Evolutionary conservation across 2,329 filamentous ascomycete species (phyloP).

Genomic region (Penicillium hesseltinei): DNA sequence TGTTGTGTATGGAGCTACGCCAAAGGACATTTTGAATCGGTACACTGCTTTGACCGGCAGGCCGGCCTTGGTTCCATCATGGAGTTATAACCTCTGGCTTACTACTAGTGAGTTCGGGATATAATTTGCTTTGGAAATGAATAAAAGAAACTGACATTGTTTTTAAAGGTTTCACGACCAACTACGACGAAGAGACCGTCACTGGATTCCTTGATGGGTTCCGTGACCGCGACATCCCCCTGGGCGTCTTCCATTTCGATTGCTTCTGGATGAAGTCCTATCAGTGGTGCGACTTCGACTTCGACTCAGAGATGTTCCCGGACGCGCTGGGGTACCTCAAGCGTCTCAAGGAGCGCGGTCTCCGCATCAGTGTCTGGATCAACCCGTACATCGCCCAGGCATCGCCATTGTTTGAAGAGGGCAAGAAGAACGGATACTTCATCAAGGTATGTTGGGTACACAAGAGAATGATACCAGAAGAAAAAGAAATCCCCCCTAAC

Average conservation of each 20-base stretch:
- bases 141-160: background rate
- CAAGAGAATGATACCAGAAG: background rate
- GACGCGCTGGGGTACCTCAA: constrained; percentile 64
- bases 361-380: constrained; percentile 74
- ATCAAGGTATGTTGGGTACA: constrained; percentile 48
- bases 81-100: constrained; percentile 75
- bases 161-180: constrained; percentile 62
- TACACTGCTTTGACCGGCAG: constrained; percentile 68
- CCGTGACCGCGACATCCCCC: constrained; percentile 61
- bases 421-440: constrained; percentile 63
- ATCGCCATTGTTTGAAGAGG: constrained; percentile 63
- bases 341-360: constrained; percentile 61
- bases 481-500: background rate
- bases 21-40: constrained; percentile 67
- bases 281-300: constrained; percentile 73
- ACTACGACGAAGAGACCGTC: constrained; percentile 69
- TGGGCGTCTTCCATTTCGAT: constrained; percentile 74
- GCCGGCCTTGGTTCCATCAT: constrained; percentile 64
- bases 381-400: constrained; percentile 73
- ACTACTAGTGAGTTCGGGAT: constrained; percentile 52
- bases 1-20: constrained; percentile 67
- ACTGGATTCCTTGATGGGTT: constrained; percentile 67
- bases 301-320: constrained; percentile 66
- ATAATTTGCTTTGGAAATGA: background rate
- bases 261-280: constrained; percentile 77